Base-by-base conservation (phyloP, 306 rosid species). In the Lablab purpureus region DNA sequence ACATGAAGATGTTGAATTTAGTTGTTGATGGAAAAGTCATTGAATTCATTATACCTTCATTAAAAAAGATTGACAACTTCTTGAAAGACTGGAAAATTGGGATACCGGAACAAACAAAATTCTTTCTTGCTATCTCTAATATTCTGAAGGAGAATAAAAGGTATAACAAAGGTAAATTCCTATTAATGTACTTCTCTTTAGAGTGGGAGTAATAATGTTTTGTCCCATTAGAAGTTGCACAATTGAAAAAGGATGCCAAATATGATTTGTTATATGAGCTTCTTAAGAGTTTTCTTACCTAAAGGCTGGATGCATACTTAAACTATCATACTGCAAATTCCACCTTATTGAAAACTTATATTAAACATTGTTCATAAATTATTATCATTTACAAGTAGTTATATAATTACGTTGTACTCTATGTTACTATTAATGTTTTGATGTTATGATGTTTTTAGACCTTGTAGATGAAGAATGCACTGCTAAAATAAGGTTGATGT, bases 41-140 rank as follows among this genome's bases (percentile, higher is more conserved):
- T 25, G 98, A 93, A 34, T 79, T 81, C 50, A 84, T 96, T 3
- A 68, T 93, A 36, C 96, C 94, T 69, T 90, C 99, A 34, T 89
- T 93, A 71, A 85, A 85, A 76, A 90, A 88, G 82, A 90, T 89
- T 13, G 99, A 96, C 36, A 88, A 89, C 87, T 96, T 91, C 80
- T 87, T 93, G 90, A 93, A 91, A 87, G 98, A 96, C 82, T 93
- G 99, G 99, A 87, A 88, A 85, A 71, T 96, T 78, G 99, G 94
- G 78, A 67, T 84, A 47, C 80, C 78, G 13, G 98, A 96, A 55
- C 90, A 90, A 80, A 89, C 96, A 65, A 87, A 84, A 25, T 89
- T 96, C 71, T 91, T 89, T 81, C 97, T 96, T 5, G 19, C 93
- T 41, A 77, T 93, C 65, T 84, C 97, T 64, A 88, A 89, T 87